Evolutionary conservation across 2,329 filamentous ascomycete genomes (phyloP), one percentile per base, ranked within the genome.

Genomic region (Tolypocladium inflatum): DNA sequence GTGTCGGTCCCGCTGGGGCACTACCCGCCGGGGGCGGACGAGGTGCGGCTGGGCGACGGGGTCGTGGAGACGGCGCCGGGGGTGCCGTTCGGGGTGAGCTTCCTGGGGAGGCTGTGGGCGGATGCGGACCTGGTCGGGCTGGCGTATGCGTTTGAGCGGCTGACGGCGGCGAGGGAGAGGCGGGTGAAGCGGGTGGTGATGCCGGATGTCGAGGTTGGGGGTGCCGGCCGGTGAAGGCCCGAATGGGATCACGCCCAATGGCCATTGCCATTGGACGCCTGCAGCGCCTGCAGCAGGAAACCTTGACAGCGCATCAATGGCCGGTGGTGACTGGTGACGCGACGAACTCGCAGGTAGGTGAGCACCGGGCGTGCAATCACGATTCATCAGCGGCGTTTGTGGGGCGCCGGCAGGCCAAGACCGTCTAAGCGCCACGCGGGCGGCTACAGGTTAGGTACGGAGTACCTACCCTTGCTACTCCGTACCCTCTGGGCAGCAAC

Each of bases 61-160:
- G 3, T 60, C 51, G 57, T 61, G 33, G 56, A 58, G 23, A 59
- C 55, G 41, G 62, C 59, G 2, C 61, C 62, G 37, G 56, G 55
- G 1, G 42, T 61, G 41, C 61, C 62, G 23, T 85, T 87, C 65
- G 85, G 85, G 0, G 67, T 88, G 33, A 76, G 76, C 15, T 88
- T 88, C 64, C 70, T 87, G 58, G 86, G 84, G 0, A 66, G 68
- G 2, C 76, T 75, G 57, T 88, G 80, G 75, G 80, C 75, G 38
- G 85, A 88, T 67, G 78, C 78, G 61, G 48, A 50, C 9, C 52
- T 88, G 60, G 80, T 88, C 58, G 81, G 81, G 1, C 77, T 82
- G 66, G 85, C 84, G n/a, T 87, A 84, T 73, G 84, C 82, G 7
- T 88, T 81, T 70, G 85, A 89, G 73, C 82, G 86, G 72, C 71